Evolutionary conservation across 2,329 filamentous ascomycete species (phyloP).

Genomic region (Epichloe sibirici): DNA sequence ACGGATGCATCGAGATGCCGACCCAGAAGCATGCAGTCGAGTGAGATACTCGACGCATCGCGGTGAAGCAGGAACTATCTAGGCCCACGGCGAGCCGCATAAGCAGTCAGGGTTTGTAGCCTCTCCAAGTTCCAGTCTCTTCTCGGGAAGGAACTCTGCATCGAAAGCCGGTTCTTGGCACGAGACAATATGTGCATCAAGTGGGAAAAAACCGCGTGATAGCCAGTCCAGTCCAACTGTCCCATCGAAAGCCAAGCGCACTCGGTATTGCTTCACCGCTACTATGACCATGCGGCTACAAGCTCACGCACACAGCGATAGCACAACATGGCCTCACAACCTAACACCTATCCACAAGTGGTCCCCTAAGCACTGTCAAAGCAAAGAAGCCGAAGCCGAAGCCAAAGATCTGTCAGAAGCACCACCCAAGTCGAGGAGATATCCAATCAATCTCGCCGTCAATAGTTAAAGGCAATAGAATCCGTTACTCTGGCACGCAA

Average conservation of each 20-base stretch:
- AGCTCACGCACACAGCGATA: too few relatives aligned
- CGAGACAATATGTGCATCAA: too few relatives aligned
- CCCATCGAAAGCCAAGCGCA: too few relatives aligned
- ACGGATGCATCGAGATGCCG: neutral
- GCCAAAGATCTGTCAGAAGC: conserved; percentile 17
- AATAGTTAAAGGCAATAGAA: conserved; percentile 14
- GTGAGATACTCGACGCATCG: neutral
- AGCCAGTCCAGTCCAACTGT: too few relatives aligned
- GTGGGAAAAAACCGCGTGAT: neutral
- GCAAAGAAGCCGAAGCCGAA: too few relatives aligned
- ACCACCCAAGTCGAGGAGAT: conserved; percentile 16
- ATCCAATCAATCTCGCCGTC: conserved; percentile 8
- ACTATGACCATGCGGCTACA: too few relatives aligned
- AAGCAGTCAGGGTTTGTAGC: neutral
- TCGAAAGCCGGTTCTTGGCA: neutral
- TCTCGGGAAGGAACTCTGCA: neutral
- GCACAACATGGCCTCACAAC: neutral
- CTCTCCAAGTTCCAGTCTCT: neutral
- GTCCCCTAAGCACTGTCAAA: neutral
- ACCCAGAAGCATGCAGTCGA: neutral
- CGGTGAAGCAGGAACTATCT: neutral
- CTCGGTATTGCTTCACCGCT: too few relatives aligned
- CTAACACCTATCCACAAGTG: too few relatives aligned
- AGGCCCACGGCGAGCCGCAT: neutral
- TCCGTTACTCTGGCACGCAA: conserved; percentile 43